Conservation (phyloP, 1,284 basidiomycete species). For the Amylostereum areolatum region DNA sequence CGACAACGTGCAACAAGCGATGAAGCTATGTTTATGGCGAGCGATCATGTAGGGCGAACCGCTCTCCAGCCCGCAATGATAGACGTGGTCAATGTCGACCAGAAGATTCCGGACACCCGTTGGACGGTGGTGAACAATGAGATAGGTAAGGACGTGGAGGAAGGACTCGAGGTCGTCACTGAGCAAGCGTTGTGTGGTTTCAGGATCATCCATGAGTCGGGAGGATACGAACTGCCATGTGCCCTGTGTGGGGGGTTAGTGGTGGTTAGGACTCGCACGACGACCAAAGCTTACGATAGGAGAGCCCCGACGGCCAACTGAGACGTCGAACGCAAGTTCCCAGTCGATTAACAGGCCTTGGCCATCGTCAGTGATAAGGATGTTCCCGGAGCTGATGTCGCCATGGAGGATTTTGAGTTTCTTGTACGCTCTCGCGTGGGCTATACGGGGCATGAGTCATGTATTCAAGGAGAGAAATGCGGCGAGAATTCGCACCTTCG, state of each 20-base stretch:
- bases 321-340: conserved; percentile 1
- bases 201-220: neutral
- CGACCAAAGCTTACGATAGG: neutral
- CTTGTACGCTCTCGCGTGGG: neutral
- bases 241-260: neutral
- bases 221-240: conserved; percentile 3
- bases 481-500: neutral
- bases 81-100: too few species aligned
- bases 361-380: conserved; percentile 6
- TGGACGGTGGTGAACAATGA: too few species aligned
- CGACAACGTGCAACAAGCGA: too few species aligned
- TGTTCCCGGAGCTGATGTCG: conserved; percentile 13
- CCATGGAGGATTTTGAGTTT: conserved; percentile 8
- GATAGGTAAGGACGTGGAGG: neutral
- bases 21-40: too few species aligned
- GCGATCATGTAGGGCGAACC: too few species aligned
- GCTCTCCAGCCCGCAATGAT: too few species aligned
- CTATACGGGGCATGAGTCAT: neutral
- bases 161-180: conserved; percentile 1
- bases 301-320: neutral
- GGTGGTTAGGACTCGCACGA: neutral
- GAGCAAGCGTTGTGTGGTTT: neutral
- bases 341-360: conserved; percentile 11
- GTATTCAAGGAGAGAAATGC: neutral
- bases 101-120: too few species aligned